Percentiles rank a stretch among this genome's conserved stretches.
Conservation (phyloP, 176 grass and related monocot species). For the Rhynchospora tenuis region DNA sequence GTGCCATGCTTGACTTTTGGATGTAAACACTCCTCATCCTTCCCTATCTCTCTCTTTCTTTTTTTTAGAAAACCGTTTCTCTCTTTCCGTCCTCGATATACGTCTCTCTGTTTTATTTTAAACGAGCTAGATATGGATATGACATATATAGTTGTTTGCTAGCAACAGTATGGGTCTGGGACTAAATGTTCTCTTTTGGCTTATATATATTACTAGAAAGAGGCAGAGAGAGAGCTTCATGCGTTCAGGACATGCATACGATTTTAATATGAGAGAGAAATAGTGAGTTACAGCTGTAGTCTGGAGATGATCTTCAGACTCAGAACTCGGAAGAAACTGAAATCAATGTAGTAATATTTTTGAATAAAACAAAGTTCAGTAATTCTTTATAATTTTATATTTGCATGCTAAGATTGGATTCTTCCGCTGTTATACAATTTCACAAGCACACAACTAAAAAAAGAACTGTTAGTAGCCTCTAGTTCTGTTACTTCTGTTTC, state of each 20-base stretch:
- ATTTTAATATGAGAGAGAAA: conserved; percentile 17
- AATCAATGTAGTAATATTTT: neutral
- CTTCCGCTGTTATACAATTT: neutral
- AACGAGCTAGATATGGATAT: neutral
- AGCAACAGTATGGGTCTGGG: neutral
- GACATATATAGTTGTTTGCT: neutral
- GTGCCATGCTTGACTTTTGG: neutral
- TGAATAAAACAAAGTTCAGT: neutral
- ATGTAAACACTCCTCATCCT: neutral
- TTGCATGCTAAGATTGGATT: neutral
- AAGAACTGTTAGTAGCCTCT: too few species aligned
- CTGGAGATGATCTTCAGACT: neutral
- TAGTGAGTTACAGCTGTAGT: conserved; percentile 4
- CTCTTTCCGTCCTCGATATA: too few species aligned
- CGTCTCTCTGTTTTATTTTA: too few species aligned
- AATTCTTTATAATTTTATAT: neutral
- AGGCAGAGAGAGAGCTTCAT: neutral
- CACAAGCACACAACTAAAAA: too few species aligned
- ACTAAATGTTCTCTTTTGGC: neutral
- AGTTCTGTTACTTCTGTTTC: too few species aligned
- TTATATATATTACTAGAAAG: neutral
- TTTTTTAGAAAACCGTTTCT: too few species aligned
- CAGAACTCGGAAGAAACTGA: neutral
- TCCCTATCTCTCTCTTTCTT: neutral
- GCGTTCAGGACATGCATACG: neutral